Percentiles rank a stretch among this genome's conserved stretches.
Conservation (phyloP, 2,329 filamentous ascomycete species). For the Fusarium guadeloupense region DNA sequence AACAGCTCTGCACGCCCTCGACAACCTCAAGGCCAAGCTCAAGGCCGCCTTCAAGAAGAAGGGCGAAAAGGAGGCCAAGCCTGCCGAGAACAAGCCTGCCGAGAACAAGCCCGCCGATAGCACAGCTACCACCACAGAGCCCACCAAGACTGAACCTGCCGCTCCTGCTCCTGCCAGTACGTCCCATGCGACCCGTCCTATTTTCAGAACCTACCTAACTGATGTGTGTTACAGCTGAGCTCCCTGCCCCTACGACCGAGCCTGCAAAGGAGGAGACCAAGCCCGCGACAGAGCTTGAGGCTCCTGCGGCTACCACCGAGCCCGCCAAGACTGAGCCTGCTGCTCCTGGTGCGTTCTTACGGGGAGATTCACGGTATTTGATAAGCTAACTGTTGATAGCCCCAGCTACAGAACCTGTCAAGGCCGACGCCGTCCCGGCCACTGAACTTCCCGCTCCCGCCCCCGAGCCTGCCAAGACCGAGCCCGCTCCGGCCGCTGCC, state of each 20-base stretch:
- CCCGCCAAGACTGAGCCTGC: constrained; percentile 40
- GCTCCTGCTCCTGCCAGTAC: constrained; percentile 46
- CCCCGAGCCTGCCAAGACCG: constrained; percentile 42
- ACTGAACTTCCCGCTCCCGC: constrained; percentile 38
- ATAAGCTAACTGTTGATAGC: constrained; percentile 21
- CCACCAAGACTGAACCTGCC: constrained; percentile 43
- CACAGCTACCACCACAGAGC: constrained; percentile 33
- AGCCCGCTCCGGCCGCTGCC: constrained; percentile 28
- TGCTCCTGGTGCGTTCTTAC: constrained; percentile 34
- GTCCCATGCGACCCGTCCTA: constrained; percentile 20
- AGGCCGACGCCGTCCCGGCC: constrained; percentile 44
- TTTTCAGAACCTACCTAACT: constrained; percentile 20
- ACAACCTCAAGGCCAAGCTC: constrained; percentile 66
- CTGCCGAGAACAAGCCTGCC: constrained; percentile 7
- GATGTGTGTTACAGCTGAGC: constrained; percentile 30
- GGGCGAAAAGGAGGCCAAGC: constrained; percentile 48
- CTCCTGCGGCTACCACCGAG: constrained; percentile 40
- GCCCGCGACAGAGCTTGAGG: constrained; percentile 39
- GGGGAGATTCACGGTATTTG: neutral
- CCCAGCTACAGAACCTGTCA: constrained; percentile 40
- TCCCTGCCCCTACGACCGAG: constrained; percentile 39
- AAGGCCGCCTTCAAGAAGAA: constrained; percentile 63
- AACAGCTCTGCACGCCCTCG: constrained; percentile 59
- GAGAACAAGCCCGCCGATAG: constrained; percentile 20
- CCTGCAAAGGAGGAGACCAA: constrained; percentile 43